Base-by-base conservation (phyloP, 176 grass and related monocot genomes). In the Ananas comosus region DNA sequence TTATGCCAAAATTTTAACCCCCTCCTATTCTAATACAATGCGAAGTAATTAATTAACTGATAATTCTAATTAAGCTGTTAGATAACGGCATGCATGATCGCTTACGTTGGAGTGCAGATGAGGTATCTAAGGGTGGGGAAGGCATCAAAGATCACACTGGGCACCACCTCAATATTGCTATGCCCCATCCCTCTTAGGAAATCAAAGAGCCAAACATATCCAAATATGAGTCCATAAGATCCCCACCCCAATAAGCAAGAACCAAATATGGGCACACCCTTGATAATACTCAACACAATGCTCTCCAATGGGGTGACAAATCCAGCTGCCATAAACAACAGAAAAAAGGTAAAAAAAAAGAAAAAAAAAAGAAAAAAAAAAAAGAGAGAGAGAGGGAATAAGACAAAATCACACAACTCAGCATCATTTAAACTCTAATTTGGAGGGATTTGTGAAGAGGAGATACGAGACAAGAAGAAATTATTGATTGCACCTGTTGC, bases 91-190 rank as follows among this genome's bases (percentile, higher is more conserved):
- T 9, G 4, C 25, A 11, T 9, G 71, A 23, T 63, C 3, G 67
- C 85, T 68, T 85, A 97, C 93, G 86, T 92, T 3, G 93, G 89
- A 25, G 93, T 92, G 82, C 87, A 87, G 71, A 97, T 72, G 3
- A 97, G 64, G 74, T 81, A 90, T 90, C 68, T 80, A 51, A 97
- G 81, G 21, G 65, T 25, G 19, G 94, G 94, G 11, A 84, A 11
- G 3, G 87, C 29, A 53, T 70, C 53, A 65, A 90, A 97, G 50
- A 74, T 64, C 1, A n/a, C 10, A 22, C 2, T 22, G 2, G 94
- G 79, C 74, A 97, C 66, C 11, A 93, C 61, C 86, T 97, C 94
- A 13, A 97, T 80, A 56, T 97, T 97, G 77, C 94, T 83, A 76
- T 83, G 79, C 0, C 94, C 94, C 89, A 97, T 85, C 78, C 74